Base-by-base conservation (phyloP, 768 basidiomycete species). In the Termitomyces sp. region DNA sequence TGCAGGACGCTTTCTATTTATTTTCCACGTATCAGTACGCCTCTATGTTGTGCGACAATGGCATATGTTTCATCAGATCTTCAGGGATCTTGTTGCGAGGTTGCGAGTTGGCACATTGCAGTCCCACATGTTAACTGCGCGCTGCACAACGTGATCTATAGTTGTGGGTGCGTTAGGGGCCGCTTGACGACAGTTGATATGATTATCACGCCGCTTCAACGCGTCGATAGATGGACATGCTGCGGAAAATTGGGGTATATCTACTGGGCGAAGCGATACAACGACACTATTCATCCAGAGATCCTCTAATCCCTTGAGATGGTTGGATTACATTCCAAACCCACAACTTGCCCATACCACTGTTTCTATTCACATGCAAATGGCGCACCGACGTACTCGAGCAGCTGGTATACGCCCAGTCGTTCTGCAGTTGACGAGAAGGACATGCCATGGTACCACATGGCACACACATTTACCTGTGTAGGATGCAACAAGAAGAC, bases 401-500 rank as follows among this genome's bases (percentile, higher is more conserved):
- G 41, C 22, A 56, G 48, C 46, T 39, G 57, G 47, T 58, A 39
- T 18, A 36, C 36, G 13, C 51, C 53, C 34, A 56, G 49, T 31
- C 58, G 56, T 34, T 47, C 58, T 29, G 57, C 51, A 8, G 59
- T 45, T 36, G 63, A 54, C 54, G 57, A 54, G 34, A 51, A 62
- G 7, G 66, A 65, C 24, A 56, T 48, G 39, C 71, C 77, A 13
- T 78, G 78, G 76, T 65, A 72, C 55, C 75, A 78, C 37, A 75
- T 76, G 73, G 69, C 72, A 12, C 66, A 76, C 26, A 75, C 80
- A 9, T 78, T 75, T 60, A 67, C 75, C 6, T 83, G 79, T 77
- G 80, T 80, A 7, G 74, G 56, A 73, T 29, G 75, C 59, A 76
- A 73, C 60, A 75, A 74, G 65, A 81, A 77, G 63, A 84, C 83